phyloP scores from a whole-genome alignment of 805 yeast species.

The Teunomyces aglyptinius region DNA sequence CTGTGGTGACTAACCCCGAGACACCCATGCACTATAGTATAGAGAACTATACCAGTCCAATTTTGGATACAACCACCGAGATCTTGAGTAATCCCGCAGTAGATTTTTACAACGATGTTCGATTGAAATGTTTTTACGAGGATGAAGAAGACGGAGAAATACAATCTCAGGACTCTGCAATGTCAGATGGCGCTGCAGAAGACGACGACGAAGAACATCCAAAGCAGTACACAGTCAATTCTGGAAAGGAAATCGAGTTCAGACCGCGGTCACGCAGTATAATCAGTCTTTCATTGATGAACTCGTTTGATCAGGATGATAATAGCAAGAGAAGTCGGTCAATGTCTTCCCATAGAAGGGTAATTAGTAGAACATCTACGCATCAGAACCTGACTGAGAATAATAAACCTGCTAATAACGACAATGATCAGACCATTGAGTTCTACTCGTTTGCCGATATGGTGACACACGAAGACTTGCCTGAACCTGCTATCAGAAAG shows the following conservation, averaged over 20 bases:
- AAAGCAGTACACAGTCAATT: neutral
- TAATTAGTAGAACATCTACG: neutral
- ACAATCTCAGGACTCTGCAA: neutral
- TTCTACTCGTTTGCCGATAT: conserved; percentile 34
- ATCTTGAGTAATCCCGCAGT: conserved; percentile 26
- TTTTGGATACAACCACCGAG: conserved; percentile 31
- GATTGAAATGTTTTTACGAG: conserved; percentile 21
- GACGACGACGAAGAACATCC: conserved; percentile 2
- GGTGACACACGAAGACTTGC: conserved; percentile 18
- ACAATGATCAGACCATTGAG: conserved; percentile 20
- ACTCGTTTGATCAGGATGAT: conserved; percentile 14
- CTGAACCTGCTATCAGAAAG: neutral
- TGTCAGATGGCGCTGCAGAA: neutral
- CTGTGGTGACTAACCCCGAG: conserved; percentile 12
- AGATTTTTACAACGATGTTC: conserved; percentile 20
- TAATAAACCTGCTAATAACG: conserved; percentile 3
- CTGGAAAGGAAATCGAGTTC: conserved; percentile 2
- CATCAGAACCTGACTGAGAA: neutral
- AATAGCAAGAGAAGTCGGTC: conserved; percentile 4
- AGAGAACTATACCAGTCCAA: conserved; percentile 31
- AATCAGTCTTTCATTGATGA: conserved; percentile 19
- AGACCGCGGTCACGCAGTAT: conserved; percentile 22
- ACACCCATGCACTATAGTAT: conserved; percentile 24
- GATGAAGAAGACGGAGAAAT: conserved; percentile 4
- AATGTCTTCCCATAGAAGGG: conserved; percentile 1